phyloP scores from a whole-genome alignment of 768 basidiomycete species.

The Rhodotorula babjevae region DNA sequence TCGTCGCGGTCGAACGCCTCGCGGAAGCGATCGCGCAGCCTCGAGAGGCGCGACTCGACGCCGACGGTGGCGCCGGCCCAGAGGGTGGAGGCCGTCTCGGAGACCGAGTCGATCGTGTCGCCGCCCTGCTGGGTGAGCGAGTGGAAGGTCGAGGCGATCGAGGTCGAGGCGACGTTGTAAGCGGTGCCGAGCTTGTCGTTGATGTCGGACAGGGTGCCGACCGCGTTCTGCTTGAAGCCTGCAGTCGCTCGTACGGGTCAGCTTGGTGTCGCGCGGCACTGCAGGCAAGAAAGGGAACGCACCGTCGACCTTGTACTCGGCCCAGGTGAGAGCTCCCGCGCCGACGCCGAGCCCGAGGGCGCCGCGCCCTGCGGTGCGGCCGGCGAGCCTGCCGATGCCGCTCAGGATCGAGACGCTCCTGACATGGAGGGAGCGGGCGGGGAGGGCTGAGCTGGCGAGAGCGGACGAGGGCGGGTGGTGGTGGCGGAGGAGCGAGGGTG shows the following conservation, averaged over 20 bases:
- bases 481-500: not conserved
- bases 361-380: slow-evolving; percentile 31
- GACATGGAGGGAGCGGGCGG: slow-evolving; percentile 25
- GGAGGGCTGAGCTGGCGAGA: not conserved
- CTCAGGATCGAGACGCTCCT: slow-evolving; percentile 32
- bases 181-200: slow-evolving; percentile 26
- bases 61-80: slow-evolving; percentile 16
- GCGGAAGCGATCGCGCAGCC: slow-evolving; percentile 9
- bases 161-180: slow-evolving; percentile 14
- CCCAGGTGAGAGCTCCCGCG: slow-evolving; percentile 85
- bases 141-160: slow-evolving; percentile 55
- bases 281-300: slow-evolving; percentile 49
- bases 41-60: slow-evolving; percentile 1
- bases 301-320: slow-evolving; percentile 97
- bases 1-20: slow-evolving; percentile 39
- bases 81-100: slow-evolving; percentile 39
- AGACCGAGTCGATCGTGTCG: slow-evolving; percentile 38
- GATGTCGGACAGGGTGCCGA: slow-evolving; percentile 15
- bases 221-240: slow-evolving; percentile 35
- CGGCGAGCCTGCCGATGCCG: slow-evolving; percentile 30
- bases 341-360: slow-evolving; percentile 54
- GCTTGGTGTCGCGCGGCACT: slow-evolving; percentile 52
- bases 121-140: slow-evolving; percentile 60
- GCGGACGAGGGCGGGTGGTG: not conserved
- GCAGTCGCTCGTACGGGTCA: too few relatives aligned